Evolutionary conservation across 129 eudicot species (phyloP).

Genomic region (Chrysanthemum lavandulifolium): DNA sequence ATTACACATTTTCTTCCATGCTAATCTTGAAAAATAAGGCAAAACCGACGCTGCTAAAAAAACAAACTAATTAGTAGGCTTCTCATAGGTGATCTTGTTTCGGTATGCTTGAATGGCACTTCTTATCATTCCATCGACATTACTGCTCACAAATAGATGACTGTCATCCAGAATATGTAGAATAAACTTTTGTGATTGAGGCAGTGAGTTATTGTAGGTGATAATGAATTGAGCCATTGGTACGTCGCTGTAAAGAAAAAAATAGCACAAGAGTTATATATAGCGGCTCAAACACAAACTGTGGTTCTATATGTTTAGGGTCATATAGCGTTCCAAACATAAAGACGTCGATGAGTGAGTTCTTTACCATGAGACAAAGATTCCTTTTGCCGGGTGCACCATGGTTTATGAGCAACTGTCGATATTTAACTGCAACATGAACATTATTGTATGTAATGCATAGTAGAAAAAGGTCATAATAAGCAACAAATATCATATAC

Average conservation of each 20-base stretch:
- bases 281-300: neutral
- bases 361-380: slow-evolving; percentile 67
- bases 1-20: too few species aligned
- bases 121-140: slow-evolving; percentile 72
- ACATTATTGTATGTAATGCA: too few species aligned
- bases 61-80: slow-evolving; percentile 51
- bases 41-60: too few species aligned
- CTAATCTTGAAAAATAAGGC: too few species aligned
- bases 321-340: neutral
- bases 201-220: slow-evolving; percentile 58
- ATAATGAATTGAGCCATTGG: slow-evolving; percentile 97
- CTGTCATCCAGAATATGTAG: slow-evolving; percentile 66
- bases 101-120: slow-evolving; percentile 66
- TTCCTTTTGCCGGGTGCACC: slow-evolving; percentile 81
- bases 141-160: slow-evolving; percentile 74
- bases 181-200: slow-evolving; percentile 76
- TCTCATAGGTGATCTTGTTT: slow-evolving; percentile 83
- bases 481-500: too few species aligned
- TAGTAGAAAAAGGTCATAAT: too few species aligned
- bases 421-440: too few species aligned
- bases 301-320: too few species aligned
- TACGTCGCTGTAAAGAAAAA: slow-evolving; percentile 56
- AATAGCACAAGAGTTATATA: neutral
- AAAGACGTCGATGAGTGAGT: neutral
- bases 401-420: slow-evolving; percentile 26